Percentiles rank a stretch among this genome's conserved stretches.
Evolutionary conservation across 1,284 basidiomycete species (phyloP).

Genomic region (Microbotryum violaceum): DNA sequence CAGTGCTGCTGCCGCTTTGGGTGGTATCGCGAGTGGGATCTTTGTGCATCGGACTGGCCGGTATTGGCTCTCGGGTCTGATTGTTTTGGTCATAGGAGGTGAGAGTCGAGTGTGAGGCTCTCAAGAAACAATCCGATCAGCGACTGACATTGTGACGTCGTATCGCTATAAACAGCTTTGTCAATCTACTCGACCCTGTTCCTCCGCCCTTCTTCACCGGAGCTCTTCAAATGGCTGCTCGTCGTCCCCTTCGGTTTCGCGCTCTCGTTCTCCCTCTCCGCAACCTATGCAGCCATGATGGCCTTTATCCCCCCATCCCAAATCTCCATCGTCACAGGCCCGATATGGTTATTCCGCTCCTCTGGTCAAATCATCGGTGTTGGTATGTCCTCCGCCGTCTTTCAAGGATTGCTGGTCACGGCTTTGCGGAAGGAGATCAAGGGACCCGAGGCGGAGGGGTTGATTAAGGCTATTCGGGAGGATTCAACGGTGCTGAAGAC

Average conservation of each 20-base stretch:
- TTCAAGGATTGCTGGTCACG: conserved; percentile 46
- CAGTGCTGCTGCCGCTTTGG: conserved; percentile 38
- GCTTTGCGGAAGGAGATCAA: conserved; percentile 58
- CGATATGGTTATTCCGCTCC: conserved; percentile 63
- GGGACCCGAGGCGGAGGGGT: conserved; percentile 48
- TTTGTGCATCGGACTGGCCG: too few relatives aligned
- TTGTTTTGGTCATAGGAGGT: background rate
- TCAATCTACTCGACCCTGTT: too few relatives aligned
- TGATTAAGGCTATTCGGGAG: too few relatives aligned
- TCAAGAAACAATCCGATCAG: too few relatives aligned
- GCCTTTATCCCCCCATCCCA: background rate
- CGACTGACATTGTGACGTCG: too few relatives aligned
- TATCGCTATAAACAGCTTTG: too few relatives aligned
- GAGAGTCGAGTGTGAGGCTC: background rate
- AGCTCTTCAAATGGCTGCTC: conserved; percentile 1
- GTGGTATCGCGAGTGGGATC: too few relatives aligned
- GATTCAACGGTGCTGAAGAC: too few relatives aligned
- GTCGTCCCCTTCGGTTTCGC: conserved; percentile 48
- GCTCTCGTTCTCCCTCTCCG: too few relatives aligned
- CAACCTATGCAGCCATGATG: too few relatives aligned
- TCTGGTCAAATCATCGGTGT: conserved; percentile 75
- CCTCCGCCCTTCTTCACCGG: background rate
- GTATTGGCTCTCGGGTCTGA: background rate
- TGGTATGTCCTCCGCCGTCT: conserved; percentile 54
- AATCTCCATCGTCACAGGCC: conserved; percentile 60